phyloP scores from a whole-genome alignment of 306 rosid species.

The Sindora glabra region DNA sequence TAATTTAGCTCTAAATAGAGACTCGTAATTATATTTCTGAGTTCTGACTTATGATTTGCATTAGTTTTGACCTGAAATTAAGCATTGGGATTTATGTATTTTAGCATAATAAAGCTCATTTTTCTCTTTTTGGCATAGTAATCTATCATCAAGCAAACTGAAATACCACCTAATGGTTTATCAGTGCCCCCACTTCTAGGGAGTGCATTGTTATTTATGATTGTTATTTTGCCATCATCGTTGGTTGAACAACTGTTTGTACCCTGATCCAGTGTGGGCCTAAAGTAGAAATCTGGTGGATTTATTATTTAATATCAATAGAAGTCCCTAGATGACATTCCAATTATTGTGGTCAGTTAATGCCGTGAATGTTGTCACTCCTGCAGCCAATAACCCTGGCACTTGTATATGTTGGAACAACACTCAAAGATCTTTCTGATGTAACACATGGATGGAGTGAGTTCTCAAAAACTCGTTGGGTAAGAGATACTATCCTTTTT shows the following conservation, averaged over 20 bases:
- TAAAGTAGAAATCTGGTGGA: not conserved
- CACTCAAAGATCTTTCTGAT: slow-evolving; percentile 93
- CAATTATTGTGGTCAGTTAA: slow-evolving; percentile 5
- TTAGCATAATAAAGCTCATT: not conserved
- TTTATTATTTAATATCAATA: not conserved
- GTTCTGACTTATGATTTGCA: not conserved
- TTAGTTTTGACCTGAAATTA: not conserved
- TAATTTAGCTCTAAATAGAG: not conserved
- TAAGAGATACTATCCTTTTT: slow-evolving; percentile 28
- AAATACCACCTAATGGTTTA: not conserved
- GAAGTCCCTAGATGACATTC: not conserved
- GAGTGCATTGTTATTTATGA: not conserved
- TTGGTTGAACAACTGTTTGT: not conserved
- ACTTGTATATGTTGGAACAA: slow-evolving; percentile 86
- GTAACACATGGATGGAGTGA: slow-evolving; percentile 94
- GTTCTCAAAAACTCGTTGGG: slow-evolving; percentile 84
- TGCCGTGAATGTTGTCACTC: slow-evolving; percentile 8
- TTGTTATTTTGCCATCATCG: not conserved
- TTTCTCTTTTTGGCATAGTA: not conserved
- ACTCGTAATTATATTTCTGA: not conserved
- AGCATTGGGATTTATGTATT: not conserved
- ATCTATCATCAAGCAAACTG: not conserved
- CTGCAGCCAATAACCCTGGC: slow-evolving; percentile 89
- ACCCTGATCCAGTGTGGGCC: not conserved
- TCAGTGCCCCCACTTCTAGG: not conserved